phyloP scores from a whole-genome alignment of 2,329 filamentous ascomycete species.

The Talaromyces rugulosus region DNA sequence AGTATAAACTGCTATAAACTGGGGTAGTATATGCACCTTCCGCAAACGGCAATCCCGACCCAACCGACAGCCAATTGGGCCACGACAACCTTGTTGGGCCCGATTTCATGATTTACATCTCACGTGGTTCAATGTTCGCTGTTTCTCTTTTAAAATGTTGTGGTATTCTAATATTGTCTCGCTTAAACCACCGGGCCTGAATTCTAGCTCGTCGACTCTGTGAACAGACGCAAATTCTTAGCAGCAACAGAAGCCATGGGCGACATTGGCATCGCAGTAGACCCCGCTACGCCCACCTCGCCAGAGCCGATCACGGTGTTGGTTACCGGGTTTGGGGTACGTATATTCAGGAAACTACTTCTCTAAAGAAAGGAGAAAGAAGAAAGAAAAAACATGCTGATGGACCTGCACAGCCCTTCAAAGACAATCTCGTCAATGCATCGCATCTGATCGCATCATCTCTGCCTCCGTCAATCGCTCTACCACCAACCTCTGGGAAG shows the following conservation, averaged over 20 bases:
- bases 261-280: conserved; percentile 24
- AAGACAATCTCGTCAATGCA: conserved; percentile 69
- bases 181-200: neutral
- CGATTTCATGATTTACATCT: no score
- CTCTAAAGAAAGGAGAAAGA: neutral
- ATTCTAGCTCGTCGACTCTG: neutral
- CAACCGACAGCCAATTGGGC: neutral
- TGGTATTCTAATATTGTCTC: neutral
- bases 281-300: conserved; percentile 13
- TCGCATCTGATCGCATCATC: conserved; percentile 71
- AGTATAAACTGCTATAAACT: no score
- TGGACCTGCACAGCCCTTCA: conserved; percentile 62
- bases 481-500: conserved; percentile 16
- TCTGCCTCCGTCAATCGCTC: conserved; percentile 63
- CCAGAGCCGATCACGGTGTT: conserved; percentile 30
- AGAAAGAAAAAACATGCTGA: neutral
- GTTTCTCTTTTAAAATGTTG: neutral
- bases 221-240: neutral
- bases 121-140: neutral
- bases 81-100: neutral
- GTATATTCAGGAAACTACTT: conserved; percentile 10
- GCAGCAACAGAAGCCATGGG: conserved; percentile 22
- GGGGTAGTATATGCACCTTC: neutral
- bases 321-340: conserved; percentile 35
- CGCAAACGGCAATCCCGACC: neutral